Evolutionary conservation across 331 rosid genomes (phyloP).

Genomic region (Saraca asoca): DNA sequence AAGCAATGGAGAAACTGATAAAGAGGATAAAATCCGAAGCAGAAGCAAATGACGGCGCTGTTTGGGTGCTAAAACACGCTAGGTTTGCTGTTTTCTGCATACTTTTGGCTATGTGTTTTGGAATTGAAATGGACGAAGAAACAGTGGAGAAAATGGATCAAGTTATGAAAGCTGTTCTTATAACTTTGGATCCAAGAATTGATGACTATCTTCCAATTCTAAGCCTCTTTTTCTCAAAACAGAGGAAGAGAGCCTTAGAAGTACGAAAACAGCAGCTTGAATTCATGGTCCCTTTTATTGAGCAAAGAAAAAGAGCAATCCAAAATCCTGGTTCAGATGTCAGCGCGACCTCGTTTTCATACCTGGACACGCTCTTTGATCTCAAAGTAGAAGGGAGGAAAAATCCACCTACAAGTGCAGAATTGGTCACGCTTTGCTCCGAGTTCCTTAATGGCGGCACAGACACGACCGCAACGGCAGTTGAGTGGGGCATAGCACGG

Average conservation of each 20-base stretch:
- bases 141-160: constrained; percentile 63
- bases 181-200: constrained; percentile 74
- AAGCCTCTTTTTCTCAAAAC: constrained; percentile 66
- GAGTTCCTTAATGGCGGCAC: constrained; percentile 94
- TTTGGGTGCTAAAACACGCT: constrained; percentile 63
- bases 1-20: constrained; percentile 69
- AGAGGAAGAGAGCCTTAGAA: constrained; percentile 52
- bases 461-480: constrained; percentile 84
- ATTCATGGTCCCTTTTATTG: constrained; percentile 55
- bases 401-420: constrained; percentile 56
- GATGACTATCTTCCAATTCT: constrained; percentile 82
- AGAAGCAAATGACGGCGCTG: constrained; percentile 52
- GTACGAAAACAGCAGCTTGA: constrained; percentile 64
- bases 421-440: constrained; percentile 72
- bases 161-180: constrained; percentile 61
- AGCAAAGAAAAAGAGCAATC: constrained; percentile 61
- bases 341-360: constrained; percentile 78
- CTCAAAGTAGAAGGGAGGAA: constrained; percentile 59
- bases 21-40: constrained; percentile 54
- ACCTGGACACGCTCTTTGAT: constrained; percentile 84
- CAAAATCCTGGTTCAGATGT: constrained; percentile 65
- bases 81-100: constrained; percentile 78
- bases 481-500: constrained; percentile 85
- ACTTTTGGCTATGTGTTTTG: constrained; percentile 80
- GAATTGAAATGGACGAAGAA: constrained; percentile 80